A percentile compares a stretch with the other conserved stretches of the same genome.
Conservation (phyloP, 257 asterid species). For the Penstemon newberryi region DNA sequence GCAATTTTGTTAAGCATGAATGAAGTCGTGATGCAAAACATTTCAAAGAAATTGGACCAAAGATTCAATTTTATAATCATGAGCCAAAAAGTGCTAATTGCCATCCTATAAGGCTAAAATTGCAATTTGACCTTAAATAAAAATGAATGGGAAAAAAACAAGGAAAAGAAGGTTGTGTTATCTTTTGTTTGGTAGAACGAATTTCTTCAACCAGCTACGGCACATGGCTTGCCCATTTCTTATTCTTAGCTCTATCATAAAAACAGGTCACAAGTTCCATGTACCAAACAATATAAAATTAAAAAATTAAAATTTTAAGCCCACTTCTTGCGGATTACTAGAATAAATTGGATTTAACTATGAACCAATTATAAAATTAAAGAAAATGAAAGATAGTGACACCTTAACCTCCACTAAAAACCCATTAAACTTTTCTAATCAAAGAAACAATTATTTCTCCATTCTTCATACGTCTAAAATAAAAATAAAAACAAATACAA, state of each 20-base stretch:
- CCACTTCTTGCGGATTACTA: slow-evolving; percentile 24
- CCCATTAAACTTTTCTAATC: slow-evolving; percentile 23
- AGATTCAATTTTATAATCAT: too few species aligned
- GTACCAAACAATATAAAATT: slow-evolving; percentile 14
- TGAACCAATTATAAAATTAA: slow-evolving; percentile 5
- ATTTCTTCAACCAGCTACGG: neutral
- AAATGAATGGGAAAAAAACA: neutral
- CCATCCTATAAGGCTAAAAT: too few species aligned
- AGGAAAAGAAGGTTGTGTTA: neutral
- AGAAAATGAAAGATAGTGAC: slow-evolving; percentile 32
- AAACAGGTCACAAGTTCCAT: slow-evolving; percentile 33
- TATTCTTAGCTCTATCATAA: slow-evolving; percentile 10
- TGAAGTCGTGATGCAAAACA: too few species aligned
- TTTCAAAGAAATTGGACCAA: too few species aligned
- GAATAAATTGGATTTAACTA: slow-evolving; percentile 2
- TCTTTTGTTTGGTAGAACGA: neutral
- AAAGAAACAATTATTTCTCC: neutral
- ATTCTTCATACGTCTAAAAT: neutral
- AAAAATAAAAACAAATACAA: neutral
- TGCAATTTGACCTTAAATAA: too few species aligned
- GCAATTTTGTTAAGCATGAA: too few species aligned
- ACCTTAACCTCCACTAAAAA: slow-evolving; percentile 31
- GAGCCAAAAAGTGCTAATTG: too few species aligned
- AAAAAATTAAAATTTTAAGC: slow-evolving; percentile 12
- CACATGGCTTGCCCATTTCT: slow-evolving; percentile 41